These are phyloP conservation scores for Westerdykella aurantiaca DNA, from an alignment of 2,329 filamentous ascomycete species.

Conservation along the genomic window DNA sequence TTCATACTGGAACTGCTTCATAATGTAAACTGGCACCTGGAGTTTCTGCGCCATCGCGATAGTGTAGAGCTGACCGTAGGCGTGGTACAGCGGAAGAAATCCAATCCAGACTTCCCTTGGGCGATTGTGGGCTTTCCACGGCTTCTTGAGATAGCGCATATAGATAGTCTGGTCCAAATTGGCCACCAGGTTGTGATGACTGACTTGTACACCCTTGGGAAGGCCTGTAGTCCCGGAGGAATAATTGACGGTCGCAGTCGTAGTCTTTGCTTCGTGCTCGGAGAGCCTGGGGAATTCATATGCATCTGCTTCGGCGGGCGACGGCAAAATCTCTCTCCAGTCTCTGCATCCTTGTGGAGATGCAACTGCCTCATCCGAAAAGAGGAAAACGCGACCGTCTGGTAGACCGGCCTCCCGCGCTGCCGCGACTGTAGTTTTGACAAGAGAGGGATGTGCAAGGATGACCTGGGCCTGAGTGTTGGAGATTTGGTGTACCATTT, in stretches of 20 bases:
- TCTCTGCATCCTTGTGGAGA: constrained; percentile 22
- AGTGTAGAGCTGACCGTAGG: constrained; percentile 44
- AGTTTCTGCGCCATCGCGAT: constrained; percentile 42
- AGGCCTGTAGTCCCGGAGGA: constrained; percentile 49
- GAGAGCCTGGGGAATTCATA: constrained; percentile 25
- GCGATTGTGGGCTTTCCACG: constrained; percentile 36
- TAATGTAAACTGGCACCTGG: constrained; percentile 42
- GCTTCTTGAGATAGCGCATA: constrained; percentile 40
- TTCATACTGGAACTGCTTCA: constrained; percentile 39
- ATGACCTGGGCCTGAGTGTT: constrained; percentile 31
- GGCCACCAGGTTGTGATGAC: constrained; percentile 47
- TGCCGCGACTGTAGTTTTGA: constrained; percentile 23
- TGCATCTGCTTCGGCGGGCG: constrained; percentile 20
- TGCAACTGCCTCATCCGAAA: constrained; percentile 25
- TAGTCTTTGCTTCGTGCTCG: constrained; percentile 21
- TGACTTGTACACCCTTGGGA: constrained; percentile 49
- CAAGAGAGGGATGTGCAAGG: constrained; percentile 27
- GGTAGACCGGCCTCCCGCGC: constrained; percentile 25
- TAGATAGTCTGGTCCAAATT: constrained; percentile 49
- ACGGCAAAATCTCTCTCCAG: constrained; percentile 27
- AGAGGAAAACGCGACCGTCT: constrained; percentile 26
- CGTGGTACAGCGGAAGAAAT: constrained; percentile 39
- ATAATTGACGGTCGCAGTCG: constrained; percentile 46
- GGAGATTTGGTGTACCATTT: constrained; percentile 31
- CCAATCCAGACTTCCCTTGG: constrained; percentile 47